A percentile compares a stretch with the other conserved stretches of the same genome.
These are phyloP conservation scores for Sanghuangporus baumii DNA, from an alignment of 1,284 basidiomycete genomes.

Conservation along the genomic window DNA sequence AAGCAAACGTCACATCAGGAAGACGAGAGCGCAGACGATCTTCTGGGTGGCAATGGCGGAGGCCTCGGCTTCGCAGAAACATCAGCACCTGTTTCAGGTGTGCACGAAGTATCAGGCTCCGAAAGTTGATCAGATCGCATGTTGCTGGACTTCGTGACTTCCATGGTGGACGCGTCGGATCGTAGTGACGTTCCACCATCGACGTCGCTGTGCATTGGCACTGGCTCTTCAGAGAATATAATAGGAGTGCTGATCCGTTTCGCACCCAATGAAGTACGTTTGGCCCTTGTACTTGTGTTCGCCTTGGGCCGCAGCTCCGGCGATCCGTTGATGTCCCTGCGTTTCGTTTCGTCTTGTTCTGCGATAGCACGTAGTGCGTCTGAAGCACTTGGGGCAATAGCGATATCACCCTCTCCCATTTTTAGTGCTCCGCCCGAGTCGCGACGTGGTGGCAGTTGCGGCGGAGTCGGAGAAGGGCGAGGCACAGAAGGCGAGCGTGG, in stretches of 20 bases:
- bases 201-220: background rate
- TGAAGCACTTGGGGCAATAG: conserved; percentile 37
- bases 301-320: background rate
- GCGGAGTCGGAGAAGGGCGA: conserved; percentile 3
- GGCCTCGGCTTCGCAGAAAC: conserved; percentile 7
- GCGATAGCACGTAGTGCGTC: conserved; percentile 51
- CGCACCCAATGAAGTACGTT: conserved; percentile 15
- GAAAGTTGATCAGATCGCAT: background rate
- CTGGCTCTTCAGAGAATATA: conserved; percentile 8
- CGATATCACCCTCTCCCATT: background rate
- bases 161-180: background rate
- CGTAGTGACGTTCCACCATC: background rate
- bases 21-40: background rate
- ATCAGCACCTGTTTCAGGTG: background rate
- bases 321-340: conserved; percentile 23
- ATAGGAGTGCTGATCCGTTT: conserved; percentile 1
- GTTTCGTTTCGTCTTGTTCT: conserved; percentile 37
- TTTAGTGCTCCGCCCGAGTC: background rate
- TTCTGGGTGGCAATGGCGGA: conserved; percentile 15
- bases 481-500: conserved; percentile 32
- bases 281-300: background rate
- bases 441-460: background rate
- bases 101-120: background rate
- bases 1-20: background rate
- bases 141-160: background rate